Percentiles rank a stretch among this genome's conserved stretches.
phyloP scores from a whole-genome alignment of 192 early-diverging fungal genomes.

The Umbelopsis sp. region DNA sequence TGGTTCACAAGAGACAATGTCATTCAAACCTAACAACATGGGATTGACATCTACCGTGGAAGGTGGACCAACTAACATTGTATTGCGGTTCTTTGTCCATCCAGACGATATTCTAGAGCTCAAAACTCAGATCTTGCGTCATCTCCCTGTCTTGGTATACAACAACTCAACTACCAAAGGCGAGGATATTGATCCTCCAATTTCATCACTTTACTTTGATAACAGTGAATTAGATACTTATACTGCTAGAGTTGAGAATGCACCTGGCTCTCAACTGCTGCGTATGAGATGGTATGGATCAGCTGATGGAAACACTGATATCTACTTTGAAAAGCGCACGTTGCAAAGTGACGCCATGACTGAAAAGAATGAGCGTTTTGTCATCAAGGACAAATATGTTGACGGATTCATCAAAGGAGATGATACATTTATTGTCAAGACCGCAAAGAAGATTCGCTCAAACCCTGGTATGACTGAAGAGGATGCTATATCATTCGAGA shows the following conservation, averaged over 20 bases:
- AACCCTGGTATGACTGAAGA: slow-evolving; percentile 69
- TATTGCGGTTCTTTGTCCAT: slow-evolving; percentile 87
- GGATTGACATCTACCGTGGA: no score
- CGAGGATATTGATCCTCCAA: slow-evolving; percentile 76
- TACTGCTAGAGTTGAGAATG: slow-evolving; percentile 81
- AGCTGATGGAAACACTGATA: slow-evolving; percentile 28
- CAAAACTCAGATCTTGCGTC: slow-evolving; percentile 87
- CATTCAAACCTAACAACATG: slow-evolving; percentile 28
- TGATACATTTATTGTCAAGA: slow-evolving; percentile 68
- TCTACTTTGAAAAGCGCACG: slow-evolving; percentile 62
- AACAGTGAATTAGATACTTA: slow-evolving; percentile 89
- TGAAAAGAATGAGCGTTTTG: slow-evolving; percentile 90
- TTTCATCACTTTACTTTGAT: slow-evolving; percentile 94
- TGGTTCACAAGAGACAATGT: slow-evolving; percentile 42
- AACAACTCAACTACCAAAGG: slow-evolving; percentile 64
- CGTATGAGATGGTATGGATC: slow-evolving; percentile 93
- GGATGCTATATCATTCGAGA: slow-evolving; percentile 72
- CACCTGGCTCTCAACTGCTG: slow-evolving; percentile 87
- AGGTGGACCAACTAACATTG: slow-evolving; percentile 13
- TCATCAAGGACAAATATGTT: slow-evolving; percentile 92
- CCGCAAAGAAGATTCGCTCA: slow-evolving; percentile 76
- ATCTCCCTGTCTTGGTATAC: slow-evolving; percentile 90
- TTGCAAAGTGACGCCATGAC: slow-evolving; percentile 85
- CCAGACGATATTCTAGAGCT: slow-evolving; percentile 93
- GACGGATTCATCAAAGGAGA: slow-evolving; percentile 83